Conservation (phyloP, 2,329 filamentous ascomycete species). For the Nothopassalora personata region DNA sequence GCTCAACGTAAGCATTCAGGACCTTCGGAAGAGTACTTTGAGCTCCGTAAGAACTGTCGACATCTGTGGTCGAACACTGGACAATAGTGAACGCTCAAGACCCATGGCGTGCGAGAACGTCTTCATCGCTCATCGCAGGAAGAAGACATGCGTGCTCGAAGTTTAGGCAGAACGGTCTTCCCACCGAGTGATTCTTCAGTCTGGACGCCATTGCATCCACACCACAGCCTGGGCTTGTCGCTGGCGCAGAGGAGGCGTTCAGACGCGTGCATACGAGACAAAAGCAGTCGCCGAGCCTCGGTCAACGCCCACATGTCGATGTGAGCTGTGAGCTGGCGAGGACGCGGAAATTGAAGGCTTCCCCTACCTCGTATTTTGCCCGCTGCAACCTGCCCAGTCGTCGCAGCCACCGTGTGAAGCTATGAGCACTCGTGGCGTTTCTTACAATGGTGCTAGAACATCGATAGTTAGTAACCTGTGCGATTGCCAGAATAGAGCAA, state of each 20-base stretch:
- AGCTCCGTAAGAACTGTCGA: too few species aligned
- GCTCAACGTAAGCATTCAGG: not conserved
- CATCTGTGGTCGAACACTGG: not conserved
- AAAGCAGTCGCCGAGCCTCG: not conserved
- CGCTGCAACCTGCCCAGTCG: not conserved
- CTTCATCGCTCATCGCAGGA: too few species aligned
- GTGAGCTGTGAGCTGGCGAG: not conserved
- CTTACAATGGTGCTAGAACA: not conserved
- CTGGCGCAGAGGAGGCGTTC: not conserved
- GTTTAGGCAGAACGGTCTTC: not conserved
- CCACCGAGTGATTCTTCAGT: not conserved
- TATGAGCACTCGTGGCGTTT: not conserved
- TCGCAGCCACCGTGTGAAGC: not conserved
- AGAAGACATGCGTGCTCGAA: too few species aligned
- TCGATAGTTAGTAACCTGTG: not conserved
- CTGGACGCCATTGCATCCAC: not conserved
- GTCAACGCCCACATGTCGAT: not conserved
- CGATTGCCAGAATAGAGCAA: not conserved
- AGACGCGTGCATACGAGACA: not conserved
- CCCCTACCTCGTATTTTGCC: not conserved
- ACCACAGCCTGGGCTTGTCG: not conserved
- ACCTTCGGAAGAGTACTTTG: not conserved
- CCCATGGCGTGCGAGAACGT: too few species aligned
- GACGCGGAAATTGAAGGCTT: not conserved
- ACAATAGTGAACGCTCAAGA: not conserved